These are phyloP conservation scores for Penicillium pulvis DNA, from an alignment of 495 filamentous ascomycete species.

Conservation along the genomic window DNA sequence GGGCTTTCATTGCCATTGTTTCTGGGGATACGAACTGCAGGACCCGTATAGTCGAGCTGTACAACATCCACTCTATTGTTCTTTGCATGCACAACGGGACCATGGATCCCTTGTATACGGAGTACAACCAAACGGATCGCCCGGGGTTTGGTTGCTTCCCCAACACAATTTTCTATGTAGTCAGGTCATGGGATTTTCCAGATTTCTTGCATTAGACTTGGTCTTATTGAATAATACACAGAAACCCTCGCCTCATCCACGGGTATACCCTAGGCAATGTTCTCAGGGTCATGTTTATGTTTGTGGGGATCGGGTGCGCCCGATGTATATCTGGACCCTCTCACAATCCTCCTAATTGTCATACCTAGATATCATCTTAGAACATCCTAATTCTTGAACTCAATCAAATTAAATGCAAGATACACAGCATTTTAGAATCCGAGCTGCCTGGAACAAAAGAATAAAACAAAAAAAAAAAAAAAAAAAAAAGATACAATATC, in stretches of 20 bases:
- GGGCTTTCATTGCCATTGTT: not conserved
- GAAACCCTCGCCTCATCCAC: not conserved
- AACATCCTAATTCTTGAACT: not conserved
- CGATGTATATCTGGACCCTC: not conserved
- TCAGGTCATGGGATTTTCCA: not conserved
- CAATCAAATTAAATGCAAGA: not conserved
- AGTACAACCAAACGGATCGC: not conserved
- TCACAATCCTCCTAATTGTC: not conserved
- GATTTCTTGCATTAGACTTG: not conserved
- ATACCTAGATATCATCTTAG: not conserved
- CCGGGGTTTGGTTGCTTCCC: not conserved
- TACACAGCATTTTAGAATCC: not conserved
- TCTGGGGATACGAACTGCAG: slow-evolving; percentile 11
- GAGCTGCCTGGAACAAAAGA: not conserved
- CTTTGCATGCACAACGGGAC: slow-evolving; percentile 5
- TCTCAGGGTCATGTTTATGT: not conserved
- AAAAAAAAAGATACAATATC: not conserved
- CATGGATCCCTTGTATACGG: not conserved
- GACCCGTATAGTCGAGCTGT: not conserved
- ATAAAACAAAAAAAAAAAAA: not conserved
- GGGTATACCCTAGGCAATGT: no score
- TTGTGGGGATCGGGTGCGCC: not conserved
- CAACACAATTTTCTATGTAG: not conserved
- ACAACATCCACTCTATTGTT: not conserved
- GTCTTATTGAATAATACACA: no score